Percentiles rank a stretch among this genome's conserved stretches.
Conservation (phyloP, 805 yeast species). For the Ogataea glucozyma region DNA sequence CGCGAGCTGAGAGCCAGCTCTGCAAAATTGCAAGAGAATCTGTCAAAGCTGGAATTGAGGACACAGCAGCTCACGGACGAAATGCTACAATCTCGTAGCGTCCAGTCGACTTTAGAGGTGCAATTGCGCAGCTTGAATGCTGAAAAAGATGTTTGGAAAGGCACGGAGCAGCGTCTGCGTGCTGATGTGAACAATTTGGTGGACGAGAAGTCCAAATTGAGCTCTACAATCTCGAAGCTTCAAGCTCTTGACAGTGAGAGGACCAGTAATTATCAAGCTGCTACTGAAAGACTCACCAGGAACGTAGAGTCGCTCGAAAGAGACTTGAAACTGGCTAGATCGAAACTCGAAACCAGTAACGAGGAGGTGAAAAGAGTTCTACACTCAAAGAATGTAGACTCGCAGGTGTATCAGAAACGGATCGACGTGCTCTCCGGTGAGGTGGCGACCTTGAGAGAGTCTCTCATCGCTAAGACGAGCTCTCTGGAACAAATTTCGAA, state of each 20-base stretch:
- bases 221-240: conserved; percentile 55
- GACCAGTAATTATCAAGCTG: conserved; percentile 49
- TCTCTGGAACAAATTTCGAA: conserved; percentile 40
- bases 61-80: conserved; percentile 54
- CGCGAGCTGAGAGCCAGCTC: conserved; percentile 43
- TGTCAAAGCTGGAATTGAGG: conserved; percentile 49
- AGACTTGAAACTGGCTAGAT: conserved; percentile 46
- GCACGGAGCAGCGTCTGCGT: conserved; percentile 50
- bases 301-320: conserved; percentile 52
- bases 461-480: conserved; percentile 42
- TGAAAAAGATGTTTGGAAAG: conserved; percentile 53
- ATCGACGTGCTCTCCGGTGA: conserved; percentile 55
- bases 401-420: conserved; percentile 58
- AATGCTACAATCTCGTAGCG: conserved; percentile 51
- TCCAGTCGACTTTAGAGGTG: conserved; percentile 44
- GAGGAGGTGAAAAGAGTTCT: conserved; percentile 53
- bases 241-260: conserved; percentile 66
- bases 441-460: conserved; percentile 42
- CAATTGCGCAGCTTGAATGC: conserved; percentile 50
- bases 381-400: conserved; percentile 57
- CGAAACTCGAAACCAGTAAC: conserved; percentile 46
- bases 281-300: conserved; percentile 48
- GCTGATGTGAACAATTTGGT: conserved; percentile 53
- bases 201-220: conserved; percentile 60
- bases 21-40: conserved; percentile 41